A percentile compares a stretch with the other conserved stretches of the same genome.
Conservation (phyloP, 805 yeast species). For the Schwanniomyces yamadae region DNA sequence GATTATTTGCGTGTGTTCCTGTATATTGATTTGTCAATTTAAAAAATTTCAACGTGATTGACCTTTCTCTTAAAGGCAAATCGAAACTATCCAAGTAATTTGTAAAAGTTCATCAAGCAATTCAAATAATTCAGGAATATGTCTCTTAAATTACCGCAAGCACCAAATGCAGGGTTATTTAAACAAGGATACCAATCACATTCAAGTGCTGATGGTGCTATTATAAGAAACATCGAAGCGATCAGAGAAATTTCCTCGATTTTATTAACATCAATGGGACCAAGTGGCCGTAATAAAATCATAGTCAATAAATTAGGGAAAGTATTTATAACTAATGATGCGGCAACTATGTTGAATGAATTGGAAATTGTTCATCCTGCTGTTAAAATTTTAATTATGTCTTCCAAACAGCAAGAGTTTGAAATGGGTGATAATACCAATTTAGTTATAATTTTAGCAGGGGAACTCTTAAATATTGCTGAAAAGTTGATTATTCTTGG, state of each 20-base stretch:
- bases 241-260: conserved; percentile 89
- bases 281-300: conserved; percentile 95
- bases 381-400: conserved; percentile 92
- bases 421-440: conserved; percentile 98
- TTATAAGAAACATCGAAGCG: conserved; percentile 88
- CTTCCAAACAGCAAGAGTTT: conserved; percentile 92
- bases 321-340: conserved; percentile 90
- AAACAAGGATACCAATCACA: conserved; percentile 92
- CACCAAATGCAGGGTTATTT: conserved; percentile 91
- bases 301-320: conserved; percentile 85
- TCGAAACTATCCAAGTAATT: no score
- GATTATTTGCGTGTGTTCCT: no score
- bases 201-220: conserved; percentile 91
- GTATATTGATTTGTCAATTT: no score
- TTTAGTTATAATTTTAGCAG: conserved; percentile 87
- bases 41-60: conserved; percentile 4
- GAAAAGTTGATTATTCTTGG: conserved; percentile 85
- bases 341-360: conserved; percentile 95
- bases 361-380: conserved; percentile 96
- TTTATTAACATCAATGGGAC: conserved; percentile 94
- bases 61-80: background rate
- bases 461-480: conserved; percentile 83
- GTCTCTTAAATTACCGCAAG: conserved; percentile 89
- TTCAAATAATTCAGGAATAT: conserved; percentile 38
- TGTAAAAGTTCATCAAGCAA: conserved; percentile 3